These are phyloP conservation scores for Striga hermonthica DNA, from an alignment of 305 asterid genomes.

Conservation along the genomic window DNA sequence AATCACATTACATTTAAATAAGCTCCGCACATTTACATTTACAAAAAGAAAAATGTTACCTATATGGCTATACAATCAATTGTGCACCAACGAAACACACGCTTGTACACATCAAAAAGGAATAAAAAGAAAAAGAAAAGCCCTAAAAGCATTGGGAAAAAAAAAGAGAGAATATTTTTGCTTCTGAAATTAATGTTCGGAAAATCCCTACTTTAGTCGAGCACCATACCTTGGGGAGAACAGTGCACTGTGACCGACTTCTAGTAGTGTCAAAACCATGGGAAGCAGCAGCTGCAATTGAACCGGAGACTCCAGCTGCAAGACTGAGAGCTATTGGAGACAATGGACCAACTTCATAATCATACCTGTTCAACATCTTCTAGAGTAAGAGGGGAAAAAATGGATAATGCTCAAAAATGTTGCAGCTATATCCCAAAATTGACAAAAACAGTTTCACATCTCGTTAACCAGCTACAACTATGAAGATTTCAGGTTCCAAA, in stretches of 20 bases:
- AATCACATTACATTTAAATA: not conserved
- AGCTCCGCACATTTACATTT: conserved; percentile 17
- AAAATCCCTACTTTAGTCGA: conserved; percentile 19
- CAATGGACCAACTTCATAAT: conserved; percentile 79
- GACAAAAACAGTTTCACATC: not conserved
- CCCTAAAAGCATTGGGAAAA: not conserved
- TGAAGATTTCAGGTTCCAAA: conserved; percentile 5
- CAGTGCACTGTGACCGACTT: conserved; percentile 79
- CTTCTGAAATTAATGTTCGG: conserved; percentile 22
- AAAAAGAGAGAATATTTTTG: not conserved
- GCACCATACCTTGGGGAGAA: conserved; percentile 72
- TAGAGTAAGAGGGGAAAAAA: conserved; percentile 15
- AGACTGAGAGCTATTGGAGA: conserved; percentile 83
- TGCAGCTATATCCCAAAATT: conserved; percentile 13
- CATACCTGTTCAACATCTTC: conserved; percentile 44
- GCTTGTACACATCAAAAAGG: conserved; percentile 4
- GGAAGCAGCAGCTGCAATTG: conserved; percentile 91
- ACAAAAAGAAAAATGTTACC: not conserved
- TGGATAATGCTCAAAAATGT: conserved; percentile 15
- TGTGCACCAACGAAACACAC: conserved; percentile 3
- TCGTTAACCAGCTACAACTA: not conserved
- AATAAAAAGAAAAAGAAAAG: conserved; percentile 9
- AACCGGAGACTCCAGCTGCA: conserved; percentile 93
- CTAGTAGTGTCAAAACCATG: conserved; percentile 93
- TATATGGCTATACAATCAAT: not conserved